A percentile compares a stretch with the other conserved stretches of the same genome.
Conservation (phyloP, 2,329 filamentous ascomycete genomes). For the Neofusicoccum laricinum region DNA sequence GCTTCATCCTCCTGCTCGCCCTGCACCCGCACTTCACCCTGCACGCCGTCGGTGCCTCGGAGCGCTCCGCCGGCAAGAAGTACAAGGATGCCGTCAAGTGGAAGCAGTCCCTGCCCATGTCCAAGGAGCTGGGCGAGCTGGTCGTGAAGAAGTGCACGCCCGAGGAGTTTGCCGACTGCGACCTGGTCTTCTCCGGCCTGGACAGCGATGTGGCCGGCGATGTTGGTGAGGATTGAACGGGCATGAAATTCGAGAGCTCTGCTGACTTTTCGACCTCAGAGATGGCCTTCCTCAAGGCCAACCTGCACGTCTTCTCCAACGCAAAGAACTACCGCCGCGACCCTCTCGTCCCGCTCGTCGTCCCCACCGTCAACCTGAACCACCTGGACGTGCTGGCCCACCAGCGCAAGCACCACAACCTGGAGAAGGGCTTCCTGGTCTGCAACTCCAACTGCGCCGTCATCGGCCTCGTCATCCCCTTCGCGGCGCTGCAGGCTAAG, state of each 20-base stretch:
- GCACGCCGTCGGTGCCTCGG: constrained; percentile 84
- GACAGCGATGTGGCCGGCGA: constrained; percentile 92
- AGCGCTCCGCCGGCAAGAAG: constrained; percentile 85
- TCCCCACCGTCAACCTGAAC: constrained; percentile 88
- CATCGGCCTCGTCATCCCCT: constrained; percentile 92
- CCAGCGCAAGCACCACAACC: constrained; percentile 69
- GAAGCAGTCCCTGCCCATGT: constrained; percentile 89
- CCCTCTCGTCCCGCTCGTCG: constrained; percentile 85
- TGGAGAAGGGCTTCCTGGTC: constrained; percentile 85
- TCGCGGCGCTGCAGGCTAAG: constrained; percentile 80
- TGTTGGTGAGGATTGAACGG: constrained; percentile 60
- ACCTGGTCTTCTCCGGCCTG: constrained; percentile 88
- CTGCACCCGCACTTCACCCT: constrained; percentile 84
- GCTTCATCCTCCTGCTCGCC: constrained; percentile 89
- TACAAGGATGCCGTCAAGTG: constrained; percentile 93
- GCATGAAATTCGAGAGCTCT: background rate
- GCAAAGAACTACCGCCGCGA: constrained; percentile 95
- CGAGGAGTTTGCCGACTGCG: constrained; percentile 81
- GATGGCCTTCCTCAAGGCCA: constrained; percentile 82
- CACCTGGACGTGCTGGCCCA: constrained; percentile 88
- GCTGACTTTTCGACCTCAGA: constrained; percentile 51
- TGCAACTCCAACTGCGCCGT: constrained; percentile 99
- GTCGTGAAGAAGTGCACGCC: constrained; percentile 83
- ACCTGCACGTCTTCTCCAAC: constrained; percentile 93
- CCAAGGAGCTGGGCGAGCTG: constrained; percentile 69